Evolutionary conservation across 768 basidiomycete genomes (phyloP), one percentile per base, ranked within the genome.

Genomic region (Clitopilus hobsonii): DNA sequence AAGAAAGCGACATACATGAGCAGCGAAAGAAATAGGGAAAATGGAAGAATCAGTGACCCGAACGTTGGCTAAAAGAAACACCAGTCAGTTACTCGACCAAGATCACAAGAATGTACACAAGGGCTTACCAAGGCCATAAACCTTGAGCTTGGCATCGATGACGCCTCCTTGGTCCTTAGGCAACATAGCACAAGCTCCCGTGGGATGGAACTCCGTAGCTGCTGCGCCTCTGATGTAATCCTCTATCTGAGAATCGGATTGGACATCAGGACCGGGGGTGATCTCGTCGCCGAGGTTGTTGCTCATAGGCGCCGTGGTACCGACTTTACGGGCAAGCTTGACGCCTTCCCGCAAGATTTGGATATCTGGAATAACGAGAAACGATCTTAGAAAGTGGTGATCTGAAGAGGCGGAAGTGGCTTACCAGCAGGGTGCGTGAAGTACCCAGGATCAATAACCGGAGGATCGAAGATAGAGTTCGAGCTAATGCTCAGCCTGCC

Each of bases 41-140:
- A 86, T 75, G 0, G 79, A 81, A 11, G 82, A 71, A 60, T 85
- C 83, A 11, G 74, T 75, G 28, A 86, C 83, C 54, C 85, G 74
- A 29, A 85, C 69, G 67, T 86, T 86, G 22, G 71, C 69, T 64
- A 36, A 22, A 54, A 27, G n/a, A 16, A 27, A 3, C 11, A 5
- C 45, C 29, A 10, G 38, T 30, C 36, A 54, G 45, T n/a, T n/a
- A 30, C 4, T 14, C 32, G n/a, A 8, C 25, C n/a, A 13, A 5
- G 13, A 27, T 5, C 13, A 26, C 26, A 32, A 51, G 29, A 10
- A 20, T 14, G 10, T 27, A 28, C 10, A 16, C 49, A 16, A 51
- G 55, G 29, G 13, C 36, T 29, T 14, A 69, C 67, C 48, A 5
- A 62, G 4, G 10, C 71, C 70, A 54, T 70, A 69, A 16, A 72